Evolutionary conservation across 2,329 filamentous ascomycete genomes (phyloP).

Genomic region (Colletotrichum tanaceti): DNA sequence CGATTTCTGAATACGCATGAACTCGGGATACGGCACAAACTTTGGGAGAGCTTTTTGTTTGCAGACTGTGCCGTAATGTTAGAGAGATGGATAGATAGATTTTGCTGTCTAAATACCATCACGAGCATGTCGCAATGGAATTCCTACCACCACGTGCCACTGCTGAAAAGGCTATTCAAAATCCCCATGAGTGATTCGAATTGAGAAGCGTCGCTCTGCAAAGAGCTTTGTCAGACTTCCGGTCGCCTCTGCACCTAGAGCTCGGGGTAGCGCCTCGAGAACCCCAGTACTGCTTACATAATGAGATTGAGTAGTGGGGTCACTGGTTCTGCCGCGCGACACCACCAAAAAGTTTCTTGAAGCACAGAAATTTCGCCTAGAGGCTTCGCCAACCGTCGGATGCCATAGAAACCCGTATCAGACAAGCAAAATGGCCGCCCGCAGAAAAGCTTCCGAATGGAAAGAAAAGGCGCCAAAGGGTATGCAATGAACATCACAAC

Average conservation of each 20-base stretch:
- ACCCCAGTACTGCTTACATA: conserved; percentile 13
- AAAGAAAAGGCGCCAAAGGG: conserved; percentile 40
- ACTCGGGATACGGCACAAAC: no score
- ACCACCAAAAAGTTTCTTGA: conserved; percentile 43
- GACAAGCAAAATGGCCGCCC: conserved; percentile 25
- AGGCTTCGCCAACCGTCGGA: not conserved
- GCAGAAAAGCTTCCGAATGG: conserved; percentile 36
- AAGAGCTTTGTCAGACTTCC: not conserved
- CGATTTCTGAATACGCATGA: no score
- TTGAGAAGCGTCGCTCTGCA: not conserved
- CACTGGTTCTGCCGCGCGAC: conserved; percentile 37
- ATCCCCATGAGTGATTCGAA: not conserved
- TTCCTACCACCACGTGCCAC: no score
- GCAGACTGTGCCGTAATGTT: no score
- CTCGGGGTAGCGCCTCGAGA: not conserved
- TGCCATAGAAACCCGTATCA: conserved; percentile 12
- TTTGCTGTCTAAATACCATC: no score
- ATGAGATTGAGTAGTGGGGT: conserved; percentile 7
- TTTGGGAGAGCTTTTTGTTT: no score
- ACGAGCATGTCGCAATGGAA: no score
- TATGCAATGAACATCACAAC: not conserved
- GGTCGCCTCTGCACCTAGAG: not conserved
- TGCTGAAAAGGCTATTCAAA: no score
- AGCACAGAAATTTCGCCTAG: conserved; percentile 40
- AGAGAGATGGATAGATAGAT: no score